A percentile compares a stretch with the other conserved stretches of the same genome.
These are phyloP conservation scores for Phytophthora quininea DNA, from an alignment of 352 stramenopile genomes.

Conservation along the genomic window DNA sequence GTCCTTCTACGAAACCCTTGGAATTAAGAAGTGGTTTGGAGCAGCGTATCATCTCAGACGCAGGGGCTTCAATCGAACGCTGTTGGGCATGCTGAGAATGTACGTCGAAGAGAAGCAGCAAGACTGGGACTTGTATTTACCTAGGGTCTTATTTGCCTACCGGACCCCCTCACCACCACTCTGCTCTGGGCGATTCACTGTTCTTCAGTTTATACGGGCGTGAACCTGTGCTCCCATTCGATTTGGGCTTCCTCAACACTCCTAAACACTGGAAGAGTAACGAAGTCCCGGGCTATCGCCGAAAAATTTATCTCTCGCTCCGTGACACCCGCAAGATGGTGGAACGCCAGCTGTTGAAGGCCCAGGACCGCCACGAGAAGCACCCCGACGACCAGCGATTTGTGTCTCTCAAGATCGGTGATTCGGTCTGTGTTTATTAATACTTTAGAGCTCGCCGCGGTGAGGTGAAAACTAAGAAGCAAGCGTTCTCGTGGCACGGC, in stretches of 20 bases:
- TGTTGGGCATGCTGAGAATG: constrained; percentile 1
- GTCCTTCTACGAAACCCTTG: constrained; percentile 1
- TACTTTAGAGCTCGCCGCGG: not conserved
- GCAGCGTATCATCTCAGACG: constrained; percentile 1
- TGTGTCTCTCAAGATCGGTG: not conserved
- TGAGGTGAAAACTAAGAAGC: constrained; percentile 10
- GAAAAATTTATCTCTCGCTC: not conserved
- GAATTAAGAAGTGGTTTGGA: constrained; percentile 3
- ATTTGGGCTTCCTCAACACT: constrained; percentile 5
- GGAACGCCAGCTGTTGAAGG: constrained; percentile 4
- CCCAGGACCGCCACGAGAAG: not conserved
- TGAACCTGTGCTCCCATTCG: not conserved
- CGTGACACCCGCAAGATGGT: not conserved
- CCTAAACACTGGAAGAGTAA: constrained; percentile 2
- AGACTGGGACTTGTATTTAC: constrained; percentile 7
- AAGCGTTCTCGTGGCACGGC: constrained; percentile 3
- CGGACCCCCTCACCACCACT: not conserved
- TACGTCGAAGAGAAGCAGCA: not conserved
- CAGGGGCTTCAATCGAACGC: constrained; percentile 1
- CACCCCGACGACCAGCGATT: not conserved
- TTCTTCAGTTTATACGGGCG: constrained; percentile 2
- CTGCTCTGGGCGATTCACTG: not conserved
- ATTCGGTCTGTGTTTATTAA: not conserved
- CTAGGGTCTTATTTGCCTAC: not conserved
- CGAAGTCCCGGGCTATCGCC: not conserved